These are phyloP conservation scores for Avena eriantha DNA, from an alignment of 176 grass and related monocot species.

Conservation along the genomic window DNA sequence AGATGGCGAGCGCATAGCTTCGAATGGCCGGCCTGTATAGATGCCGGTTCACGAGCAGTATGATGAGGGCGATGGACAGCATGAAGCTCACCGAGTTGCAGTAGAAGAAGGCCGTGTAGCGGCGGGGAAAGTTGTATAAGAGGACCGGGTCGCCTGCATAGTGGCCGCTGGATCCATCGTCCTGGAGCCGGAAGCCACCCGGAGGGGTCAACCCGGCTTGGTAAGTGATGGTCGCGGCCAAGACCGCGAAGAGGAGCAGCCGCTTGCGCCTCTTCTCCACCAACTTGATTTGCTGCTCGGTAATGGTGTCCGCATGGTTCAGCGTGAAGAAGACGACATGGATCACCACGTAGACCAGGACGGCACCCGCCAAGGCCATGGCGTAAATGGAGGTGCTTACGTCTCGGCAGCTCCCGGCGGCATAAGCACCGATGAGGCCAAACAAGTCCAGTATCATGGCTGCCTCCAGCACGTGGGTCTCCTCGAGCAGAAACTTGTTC, in stretches of 20 bases:
- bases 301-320: background rate
- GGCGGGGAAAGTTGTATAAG: background rate
- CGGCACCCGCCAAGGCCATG: background rate
- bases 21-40: conserved; percentile 16
- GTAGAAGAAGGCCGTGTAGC: conserved; percentile 50
- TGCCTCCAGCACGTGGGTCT: background rate
- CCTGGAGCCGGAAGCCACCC: conserved; percentile 6
- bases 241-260: conserved; percentile 40
- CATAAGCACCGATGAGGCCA: conserved; percentile 49
- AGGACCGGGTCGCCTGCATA: background rate
- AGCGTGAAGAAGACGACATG: conserved; percentile 2
- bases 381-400: conserved; percentile 7
- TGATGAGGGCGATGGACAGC: conserved; percentile 39
- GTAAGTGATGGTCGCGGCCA: conserved; percentile 46
- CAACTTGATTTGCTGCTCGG: background rate
- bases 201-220: conserved; percentile 56
- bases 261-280: conserved; percentile 38
- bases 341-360: conserved; percentile 24
- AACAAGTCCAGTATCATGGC: conserved; percentile 49
- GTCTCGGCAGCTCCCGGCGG: conserved; percentile 22
- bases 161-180: background rate
- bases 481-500: background rate
- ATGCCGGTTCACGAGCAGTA: conserved; percentile 34
- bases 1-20: background rate
- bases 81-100: conserved; percentile 49